Conservation (phyloP, 176 grass and related monocot species). For the Dactylis glomerata region DNA sequence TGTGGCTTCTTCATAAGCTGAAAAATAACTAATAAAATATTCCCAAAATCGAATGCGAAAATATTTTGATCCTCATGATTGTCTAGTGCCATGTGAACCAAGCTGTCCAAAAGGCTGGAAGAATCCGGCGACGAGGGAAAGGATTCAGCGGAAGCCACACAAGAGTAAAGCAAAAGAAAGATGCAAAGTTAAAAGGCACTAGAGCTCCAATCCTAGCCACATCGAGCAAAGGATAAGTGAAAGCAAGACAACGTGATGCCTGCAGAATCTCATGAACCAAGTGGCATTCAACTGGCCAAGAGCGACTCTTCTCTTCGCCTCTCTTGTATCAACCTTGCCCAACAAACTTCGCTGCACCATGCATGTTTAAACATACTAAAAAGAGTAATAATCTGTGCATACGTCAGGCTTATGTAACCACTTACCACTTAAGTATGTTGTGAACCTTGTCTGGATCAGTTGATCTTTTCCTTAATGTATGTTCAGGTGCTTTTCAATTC, state of each 20-base stretch:
- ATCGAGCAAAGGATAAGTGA: slow-evolving; percentile 41
- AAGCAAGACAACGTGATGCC: slow-evolving; percentile 33
- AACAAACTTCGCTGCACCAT: neutral
- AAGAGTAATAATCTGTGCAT: neutral
- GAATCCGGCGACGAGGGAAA: slow-evolving; percentile 16
- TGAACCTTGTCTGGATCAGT: neutral
- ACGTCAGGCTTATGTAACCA: neutral
- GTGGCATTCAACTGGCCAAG: slow-evolving; percentile 17
- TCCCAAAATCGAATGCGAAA: neutral
- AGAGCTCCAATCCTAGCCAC: slow-evolving; percentile 26
- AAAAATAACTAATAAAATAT: neutral
- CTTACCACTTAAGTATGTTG: neutral
- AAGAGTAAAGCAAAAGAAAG: slow-evolving; percentile 35
- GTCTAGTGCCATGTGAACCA: slow-evolving; percentile 30
- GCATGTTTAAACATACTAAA: neutral
- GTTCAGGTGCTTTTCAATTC: neutral
- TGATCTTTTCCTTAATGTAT: neutral
- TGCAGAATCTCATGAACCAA: slow-evolving; percentile 37
- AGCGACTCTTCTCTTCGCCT: neutral
- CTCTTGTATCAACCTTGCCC: neutral
- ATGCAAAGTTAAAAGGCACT: slow-evolving; percentile 40
- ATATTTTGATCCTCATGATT: slow-evolving; percentile 7
- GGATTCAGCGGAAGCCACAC: slow-evolving; percentile 46
- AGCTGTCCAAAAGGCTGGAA: neutral
- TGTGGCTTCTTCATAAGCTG: neutral